Conservation (phyloP, 768 basidiomycete species). For the Serpula lacrymans region DNA sequence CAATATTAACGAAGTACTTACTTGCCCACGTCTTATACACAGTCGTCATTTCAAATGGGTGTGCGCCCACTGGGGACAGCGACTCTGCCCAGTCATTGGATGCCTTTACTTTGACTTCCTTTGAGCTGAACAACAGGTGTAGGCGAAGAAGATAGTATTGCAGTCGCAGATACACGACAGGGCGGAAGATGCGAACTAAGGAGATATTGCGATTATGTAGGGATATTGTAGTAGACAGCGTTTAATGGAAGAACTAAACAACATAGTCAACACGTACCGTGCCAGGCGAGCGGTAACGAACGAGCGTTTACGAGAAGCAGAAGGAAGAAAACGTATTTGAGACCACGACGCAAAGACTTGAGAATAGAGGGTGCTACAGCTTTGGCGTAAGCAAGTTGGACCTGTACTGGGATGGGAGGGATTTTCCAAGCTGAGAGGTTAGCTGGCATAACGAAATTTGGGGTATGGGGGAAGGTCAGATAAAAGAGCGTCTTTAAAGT, state of each 20-base stretch:
- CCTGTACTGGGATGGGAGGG: too few species aligned
- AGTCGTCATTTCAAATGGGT: constrained; percentile 48
- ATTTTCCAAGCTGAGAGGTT: too few species aligned
- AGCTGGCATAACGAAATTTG: too few species aligned
- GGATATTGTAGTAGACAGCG: background rate
- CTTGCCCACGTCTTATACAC: constrained; percentile 52
- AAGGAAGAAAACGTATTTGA: constrained; percentile 43
- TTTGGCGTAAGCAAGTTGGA: too few species aligned
- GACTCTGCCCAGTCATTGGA: constrained; percentile 44
- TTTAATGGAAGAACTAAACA: background rate
- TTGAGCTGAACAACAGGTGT: constrained; percentile 36
- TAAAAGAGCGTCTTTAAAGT: too few species aligned
- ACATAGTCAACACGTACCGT: too few species aligned
- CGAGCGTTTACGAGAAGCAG: constrained; percentile 57
- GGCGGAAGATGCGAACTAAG: constrained; percentile 53
- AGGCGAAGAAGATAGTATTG: constrained; percentile 30
- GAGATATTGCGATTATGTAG: constrained; percentile 6
- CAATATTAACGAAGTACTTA: constrained; percentile 31
- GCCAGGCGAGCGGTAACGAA: constrained; percentile 67
- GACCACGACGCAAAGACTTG: too few species aligned
- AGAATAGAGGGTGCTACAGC: too few species aligned
- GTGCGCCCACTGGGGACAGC: constrained; percentile 49
- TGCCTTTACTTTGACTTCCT: constrained; percentile 25
- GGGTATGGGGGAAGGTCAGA: too few species aligned
- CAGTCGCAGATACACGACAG: constrained; percentile 35